Base-by-base conservation (phyloP, 768 basidiomycete species). In the Boletus speciosus region DNA sequence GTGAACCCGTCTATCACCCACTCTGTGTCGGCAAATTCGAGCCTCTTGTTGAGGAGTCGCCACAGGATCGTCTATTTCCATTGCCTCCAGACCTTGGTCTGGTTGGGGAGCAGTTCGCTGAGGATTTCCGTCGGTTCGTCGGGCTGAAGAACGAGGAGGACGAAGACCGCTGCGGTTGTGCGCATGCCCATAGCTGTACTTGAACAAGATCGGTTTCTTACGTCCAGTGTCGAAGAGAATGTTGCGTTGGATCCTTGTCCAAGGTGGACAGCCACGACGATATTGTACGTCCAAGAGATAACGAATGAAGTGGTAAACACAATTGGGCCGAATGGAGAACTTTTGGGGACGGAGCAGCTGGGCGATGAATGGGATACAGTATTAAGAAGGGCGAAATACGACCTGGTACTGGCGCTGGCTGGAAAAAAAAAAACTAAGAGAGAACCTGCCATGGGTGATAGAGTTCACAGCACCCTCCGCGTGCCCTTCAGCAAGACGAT, bases 301-400 rank as follows among this genome's bases (percentile, higher is more conserved):
- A 45, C 66, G 9, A 73, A 65, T 1, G 71, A 66, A 9, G 52
- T 2, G 35, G 72, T 58, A 44, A 73, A 73, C 63, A 73, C 58
- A 53, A 69, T 59, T 52, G 72, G 72, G 8, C 72, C 72, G 27
- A 71, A 70, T 8, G 71, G 49, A 0, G 58, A 45, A 5, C 59
- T 59, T 52, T 71, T 68, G 0, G 72, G 72, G 25, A 71, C 57
- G 68, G 44, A 73, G 61, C 1, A 73, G 53, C 54, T 73, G 72
- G 19, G 63, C 59, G 29, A 73, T 49, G 66, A 67, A 71, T 36
- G 73, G 72, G 31, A 63, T 45, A 19, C 19, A 19, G 19, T 19
- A 1, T 65, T 67, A 29, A 70, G 56, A 5, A 71, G 54, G 44
- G 64, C 29, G 15, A 68, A 68, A 34, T 64, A 66, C 53, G 65